These are phyloP conservation scores for Trichoderma sp. DNA, from an alignment of 2,329 filamentous ascomycete genomes.

Conservation along the genomic window DNA sequence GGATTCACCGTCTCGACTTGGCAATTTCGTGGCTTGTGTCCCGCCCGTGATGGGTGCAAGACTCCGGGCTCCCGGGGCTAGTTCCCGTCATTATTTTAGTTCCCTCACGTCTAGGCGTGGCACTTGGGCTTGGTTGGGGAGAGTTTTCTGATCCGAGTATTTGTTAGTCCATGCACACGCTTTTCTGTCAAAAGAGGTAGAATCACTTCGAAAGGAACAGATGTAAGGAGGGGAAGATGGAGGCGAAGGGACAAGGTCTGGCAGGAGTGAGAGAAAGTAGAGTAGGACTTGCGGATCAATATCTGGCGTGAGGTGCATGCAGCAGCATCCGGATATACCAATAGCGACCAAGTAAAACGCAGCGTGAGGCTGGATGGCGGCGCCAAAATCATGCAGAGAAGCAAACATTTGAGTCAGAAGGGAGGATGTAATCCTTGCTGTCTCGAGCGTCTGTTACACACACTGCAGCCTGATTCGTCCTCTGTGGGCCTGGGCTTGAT, in stretches of 20 bases:
- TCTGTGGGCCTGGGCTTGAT: not conserved
- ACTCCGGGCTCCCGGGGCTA: not conserved
- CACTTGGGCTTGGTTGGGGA: not conserved
- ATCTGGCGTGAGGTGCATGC: not conserved
- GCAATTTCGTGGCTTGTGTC: conserved; percentile 8
- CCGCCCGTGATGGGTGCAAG: not conserved
- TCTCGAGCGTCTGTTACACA: conserved; percentile 1
- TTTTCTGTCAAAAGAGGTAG: not conserved
- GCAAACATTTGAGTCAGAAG: conserved; percentile 1
- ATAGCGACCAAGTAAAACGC: not conserved
- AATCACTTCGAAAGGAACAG: too few species aligned
- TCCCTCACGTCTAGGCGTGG: not conserved
- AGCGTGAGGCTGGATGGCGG: not conserved
- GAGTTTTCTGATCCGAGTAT: not conserved
- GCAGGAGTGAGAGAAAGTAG: not conserved
- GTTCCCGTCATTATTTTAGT: not conserved
- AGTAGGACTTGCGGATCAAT: not conserved
- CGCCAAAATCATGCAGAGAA: conserved; percentile 7
- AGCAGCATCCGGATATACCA: not conserved
- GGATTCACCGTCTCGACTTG: not conserved
- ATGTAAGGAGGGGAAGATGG: not conserved
- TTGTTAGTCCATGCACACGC: not conserved
- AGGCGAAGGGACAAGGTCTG: not conserved
- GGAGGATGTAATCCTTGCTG: not conserved
- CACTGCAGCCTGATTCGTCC: not conserved